Evolutionary conservation across 1,284 basidiomycete genomes (phyloP).

Genomic region (Phenoliferia sp.): DNA sequence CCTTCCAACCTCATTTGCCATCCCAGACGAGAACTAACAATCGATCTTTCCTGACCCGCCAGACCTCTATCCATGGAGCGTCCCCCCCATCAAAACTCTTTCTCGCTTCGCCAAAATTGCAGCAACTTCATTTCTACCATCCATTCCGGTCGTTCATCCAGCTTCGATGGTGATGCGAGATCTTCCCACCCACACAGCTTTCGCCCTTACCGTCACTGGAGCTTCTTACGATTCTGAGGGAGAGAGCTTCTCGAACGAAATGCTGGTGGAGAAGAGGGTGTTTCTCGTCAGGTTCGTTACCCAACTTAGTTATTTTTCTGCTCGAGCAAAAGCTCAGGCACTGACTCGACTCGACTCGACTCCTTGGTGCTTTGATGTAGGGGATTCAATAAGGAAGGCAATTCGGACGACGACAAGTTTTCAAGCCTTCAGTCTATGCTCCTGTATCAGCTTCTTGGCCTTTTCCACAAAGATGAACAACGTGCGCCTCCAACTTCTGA

Average conservation of each 20-base stretch:
- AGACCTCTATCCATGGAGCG: constrained; percentile 11
- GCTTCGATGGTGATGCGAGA: constrained; percentile 11
- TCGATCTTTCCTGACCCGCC: neutral
- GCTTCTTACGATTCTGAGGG: constrained; percentile 24
- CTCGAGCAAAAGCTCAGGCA: neutral
- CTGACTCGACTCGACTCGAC: too few relatives aligned
- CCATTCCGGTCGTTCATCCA: constrained; percentile 27
- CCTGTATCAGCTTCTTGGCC: constrained; percentile 32
- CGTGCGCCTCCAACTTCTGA: constrained; percentile 3
- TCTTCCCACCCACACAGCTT: constrained; percentile 20
- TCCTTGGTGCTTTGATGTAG: neutral
- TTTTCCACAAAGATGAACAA: constrained; percentile 31
- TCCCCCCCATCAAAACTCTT: constrained; percentile 20
- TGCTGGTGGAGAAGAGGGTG: constrained; percentile 32
- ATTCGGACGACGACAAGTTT: constrained; percentile 19
- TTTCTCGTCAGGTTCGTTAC: constrained; percentile 21
- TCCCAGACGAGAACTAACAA: neutral
- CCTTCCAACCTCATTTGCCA: neutral
- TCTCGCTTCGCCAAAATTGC: constrained; percentile 23
- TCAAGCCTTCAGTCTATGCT: constrained; percentile 23
- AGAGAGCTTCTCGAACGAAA: constrained; percentile 26
- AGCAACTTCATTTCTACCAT: constrained; percentile 11
- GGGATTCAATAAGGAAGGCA: constrained; percentile 19
- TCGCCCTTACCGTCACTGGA: constrained; percentile 27
- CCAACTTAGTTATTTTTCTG: neutral